phyloP scores from a whole-genome alignment of 139 green algal genomes.

The Zygnema circumcarinatum region DNA sequence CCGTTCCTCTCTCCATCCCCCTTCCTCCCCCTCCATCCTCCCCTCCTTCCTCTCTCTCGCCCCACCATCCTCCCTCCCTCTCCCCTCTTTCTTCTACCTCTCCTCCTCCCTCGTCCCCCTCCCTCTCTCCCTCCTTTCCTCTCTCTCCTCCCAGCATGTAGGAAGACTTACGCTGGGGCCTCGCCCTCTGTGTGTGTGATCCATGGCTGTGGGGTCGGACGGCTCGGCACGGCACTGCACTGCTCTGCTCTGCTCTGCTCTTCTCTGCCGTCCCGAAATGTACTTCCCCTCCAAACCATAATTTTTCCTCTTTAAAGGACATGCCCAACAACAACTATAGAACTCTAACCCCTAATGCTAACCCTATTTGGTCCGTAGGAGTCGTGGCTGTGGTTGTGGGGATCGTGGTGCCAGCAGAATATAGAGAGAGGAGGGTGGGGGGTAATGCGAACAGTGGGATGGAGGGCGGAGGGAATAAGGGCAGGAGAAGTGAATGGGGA shows the following conservation, averaged over 20 bases:
- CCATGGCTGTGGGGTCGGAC: background rate
- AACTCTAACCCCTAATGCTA: too few relatives aligned
- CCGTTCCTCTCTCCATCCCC: slow-evolving; percentile 21
- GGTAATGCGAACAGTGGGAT: too few relatives aligned
- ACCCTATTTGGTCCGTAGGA: too few relatives aligned
- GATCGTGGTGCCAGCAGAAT: too few relatives aligned
- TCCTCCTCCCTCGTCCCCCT: background rate
- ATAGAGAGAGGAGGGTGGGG: too few relatives aligned
- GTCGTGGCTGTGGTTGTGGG: too few relatives aligned
- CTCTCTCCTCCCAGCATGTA: background rate
- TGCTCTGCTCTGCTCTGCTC: slow-evolving; percentile 25
- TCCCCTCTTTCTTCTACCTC: background rate
- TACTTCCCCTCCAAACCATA: too few relatives aligned
- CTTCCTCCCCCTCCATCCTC: slow-evolving; percentile 14
- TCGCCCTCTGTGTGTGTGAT: slow-evolving; percentile 14
- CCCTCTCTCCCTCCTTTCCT: slow-evolving; percentile 1
- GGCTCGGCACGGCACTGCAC: slow-evolving; percentile 6
- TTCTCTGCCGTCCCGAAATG: slow-evolving; percentile 19
- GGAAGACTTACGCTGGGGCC: background rate
- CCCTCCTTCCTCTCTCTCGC: background rate
- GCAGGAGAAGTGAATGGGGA: too few relatives aligned
- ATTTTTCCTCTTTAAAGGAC: too few relatives aligned
- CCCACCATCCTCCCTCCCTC: background rate
- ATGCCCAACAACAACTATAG: too few relatives aligned
- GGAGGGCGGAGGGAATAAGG: too few relatives aligned